phyloP scores from a whole-genome alignment of 169 alveolate species.

The Perkinsus olseni region DNA sequence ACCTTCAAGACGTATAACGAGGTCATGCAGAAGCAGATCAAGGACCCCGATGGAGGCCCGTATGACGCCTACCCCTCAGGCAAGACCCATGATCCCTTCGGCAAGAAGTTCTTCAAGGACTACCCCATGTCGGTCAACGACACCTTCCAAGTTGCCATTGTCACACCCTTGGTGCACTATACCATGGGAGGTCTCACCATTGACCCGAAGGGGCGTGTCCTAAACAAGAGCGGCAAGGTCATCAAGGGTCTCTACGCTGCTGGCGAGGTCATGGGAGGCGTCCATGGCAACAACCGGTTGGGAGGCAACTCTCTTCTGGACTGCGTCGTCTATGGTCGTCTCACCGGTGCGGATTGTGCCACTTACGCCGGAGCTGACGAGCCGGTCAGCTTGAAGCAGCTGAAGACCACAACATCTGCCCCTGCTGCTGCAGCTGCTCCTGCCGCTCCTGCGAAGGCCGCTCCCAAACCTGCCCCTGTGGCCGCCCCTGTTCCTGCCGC shows the following conservation, averaged over 20 bases:
- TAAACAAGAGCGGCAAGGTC: slow-evolving; percentile 20
- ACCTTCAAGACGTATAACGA: slow-evolving; percentile 26
- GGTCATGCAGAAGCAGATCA: slow-evolving; percentile 8
- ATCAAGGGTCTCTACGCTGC: slow-evolving; percentile 47
- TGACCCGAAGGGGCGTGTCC: slow-evolving; percentile 28
- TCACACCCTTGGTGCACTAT: slow-evolving; percentile 44
- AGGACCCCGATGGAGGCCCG: slow-evolving; percentile 19
- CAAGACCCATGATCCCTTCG: slow-evolving; percentile 28
- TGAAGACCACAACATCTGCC: background rate
- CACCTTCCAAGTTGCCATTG: slow-evolving; percentile 34
- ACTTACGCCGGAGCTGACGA: slow-evolving; percentile 7
- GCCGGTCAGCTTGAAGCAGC: background rate
- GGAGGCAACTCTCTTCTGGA: slow-evolving; percentile 49
- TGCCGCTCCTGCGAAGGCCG: background rate
- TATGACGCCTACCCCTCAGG: slow-evolving; percentile 18
- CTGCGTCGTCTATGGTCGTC: slow-evolving; percentile 50
- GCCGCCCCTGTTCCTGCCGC: background rate
- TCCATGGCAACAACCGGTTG: slow-evolving; percentile 44
- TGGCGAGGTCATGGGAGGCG: slow-evolving; percentile 51
- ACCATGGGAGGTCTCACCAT: slow-evolving; percentile 50
- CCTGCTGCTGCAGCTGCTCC: background rate
- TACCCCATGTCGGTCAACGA: slow-evolving; percentile 22
- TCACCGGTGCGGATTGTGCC: slow-evolving; percentile 32
- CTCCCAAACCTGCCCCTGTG: background rate
- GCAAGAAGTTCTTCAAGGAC: slow-evolving; percentile 29